These are phyloP conservation scores for Macadamia integrifolia DNA, from an alignment of 164 flowering plant species.

Conservation along the genomic window DNA sequence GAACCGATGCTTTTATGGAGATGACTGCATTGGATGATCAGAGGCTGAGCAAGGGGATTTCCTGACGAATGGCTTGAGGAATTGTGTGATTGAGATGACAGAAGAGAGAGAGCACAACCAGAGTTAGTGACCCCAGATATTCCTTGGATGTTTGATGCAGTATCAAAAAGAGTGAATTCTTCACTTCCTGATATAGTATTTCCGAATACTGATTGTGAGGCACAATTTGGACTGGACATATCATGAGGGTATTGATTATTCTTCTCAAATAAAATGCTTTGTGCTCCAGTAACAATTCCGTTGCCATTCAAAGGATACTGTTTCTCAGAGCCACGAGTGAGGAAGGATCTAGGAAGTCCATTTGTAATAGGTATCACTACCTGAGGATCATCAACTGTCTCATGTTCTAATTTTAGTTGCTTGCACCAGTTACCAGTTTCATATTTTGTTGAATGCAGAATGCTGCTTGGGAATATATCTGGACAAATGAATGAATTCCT, in stretches of 20 bases:
- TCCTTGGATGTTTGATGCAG: conserved; percentile 34
- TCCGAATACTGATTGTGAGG: conserved; percentile 22
- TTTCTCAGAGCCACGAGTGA: conserved; percentile 23
- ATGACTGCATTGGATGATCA: conserved; percentile 18
- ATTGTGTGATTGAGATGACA: conserved; percentile 56
- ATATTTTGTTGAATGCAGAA: conserved; percentile 27
- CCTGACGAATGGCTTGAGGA: conserved; percentile 34
- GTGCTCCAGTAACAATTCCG: conserved; percentile 16
- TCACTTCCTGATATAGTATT: conserved; percentile 28
- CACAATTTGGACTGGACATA: conserved; percentile 19
- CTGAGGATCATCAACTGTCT: conserved; percentile 19
- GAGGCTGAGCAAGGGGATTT: conserved; percentile 28
- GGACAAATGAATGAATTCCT: conserved; percentile 43
- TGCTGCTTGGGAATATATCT: conserved; percentile 34
- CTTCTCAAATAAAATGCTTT: conserved; percentile 22
- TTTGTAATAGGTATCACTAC: conserved; percentile 20
- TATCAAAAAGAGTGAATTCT: conserved; percentile 26
- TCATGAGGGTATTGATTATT: conserved; percentile 21
- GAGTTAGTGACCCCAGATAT: conserved; percentile 39
- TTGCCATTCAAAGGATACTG: conserved; percentile 23
- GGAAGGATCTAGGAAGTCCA: conserved; percentile 21
- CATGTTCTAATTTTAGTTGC: conserved; percentile 39
- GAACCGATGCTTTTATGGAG: conserved; percentile 23
- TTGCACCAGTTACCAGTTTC: conserved; percentile 27
- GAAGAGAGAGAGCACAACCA: conserved; percentile 82